Percentiles rank a stretch among this genome's conserved stretches.
Conservation (phyloP, 768 basidiomycete genomes). For the Mycena latifolia region DNA sequence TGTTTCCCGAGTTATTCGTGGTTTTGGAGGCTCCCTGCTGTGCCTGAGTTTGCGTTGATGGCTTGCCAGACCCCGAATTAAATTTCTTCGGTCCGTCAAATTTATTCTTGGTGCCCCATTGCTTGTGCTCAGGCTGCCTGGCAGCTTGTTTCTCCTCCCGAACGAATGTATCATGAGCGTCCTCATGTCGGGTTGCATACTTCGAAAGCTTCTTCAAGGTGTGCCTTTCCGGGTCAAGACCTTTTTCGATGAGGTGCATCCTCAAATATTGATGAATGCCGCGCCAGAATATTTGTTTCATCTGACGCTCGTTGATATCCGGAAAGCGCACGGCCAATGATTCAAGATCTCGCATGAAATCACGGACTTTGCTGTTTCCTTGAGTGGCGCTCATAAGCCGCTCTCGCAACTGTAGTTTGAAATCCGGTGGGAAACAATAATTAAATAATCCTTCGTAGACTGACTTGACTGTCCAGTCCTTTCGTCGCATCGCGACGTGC, state of each 20-base stretch:
- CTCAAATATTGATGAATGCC: constrained; percentile 36
- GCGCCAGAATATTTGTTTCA: constrained; percentile 41
- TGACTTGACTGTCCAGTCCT: no score
- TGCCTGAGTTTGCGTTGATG: no score
- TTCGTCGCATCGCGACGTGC: no score
- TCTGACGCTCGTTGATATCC: constrained; percentile 27
- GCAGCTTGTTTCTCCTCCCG: not conserved
- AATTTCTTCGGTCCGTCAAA: no score
- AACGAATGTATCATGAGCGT: not conserved
- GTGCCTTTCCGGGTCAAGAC: constrained; percentile 29
- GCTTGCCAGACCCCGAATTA: no score
- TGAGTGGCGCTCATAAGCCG: constrained; percentile 10
- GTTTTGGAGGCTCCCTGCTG: no score
- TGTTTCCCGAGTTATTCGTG: no score
- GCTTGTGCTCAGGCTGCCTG: not conserved
- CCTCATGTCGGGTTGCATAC: not conserved
- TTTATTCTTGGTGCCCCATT: no score
- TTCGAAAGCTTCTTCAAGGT: not conserved
- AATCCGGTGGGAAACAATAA: no score
- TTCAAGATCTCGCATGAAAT: constrained; percentile 37
- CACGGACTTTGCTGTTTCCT: constrained; percentile 21
- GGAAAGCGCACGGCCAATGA: constrained; percentile 38
- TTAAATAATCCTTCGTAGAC: no score
- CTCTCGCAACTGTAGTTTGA: constrained; percentile 31
- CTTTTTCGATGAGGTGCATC: constrained; percentile 34